Conservation (phyloP, 179 eudicot species). For the Drosera spatulata region DNA sequence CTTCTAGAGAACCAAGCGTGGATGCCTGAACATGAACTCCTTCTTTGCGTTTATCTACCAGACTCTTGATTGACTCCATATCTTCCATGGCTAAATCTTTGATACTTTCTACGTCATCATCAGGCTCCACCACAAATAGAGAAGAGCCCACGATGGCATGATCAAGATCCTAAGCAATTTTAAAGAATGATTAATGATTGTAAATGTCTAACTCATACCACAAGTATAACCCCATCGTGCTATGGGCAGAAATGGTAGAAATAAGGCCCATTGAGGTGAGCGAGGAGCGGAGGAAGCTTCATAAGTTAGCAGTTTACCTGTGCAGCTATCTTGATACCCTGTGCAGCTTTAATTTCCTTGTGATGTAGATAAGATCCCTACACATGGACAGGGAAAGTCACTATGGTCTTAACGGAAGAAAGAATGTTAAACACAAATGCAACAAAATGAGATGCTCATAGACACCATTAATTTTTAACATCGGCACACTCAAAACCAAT, state of each 20-base stretch:
- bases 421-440: not conserved
- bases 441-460: too few relatives aligned
- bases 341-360: slow-evolving; percentile 94
- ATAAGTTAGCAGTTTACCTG: slow-evolving; percentile 57
- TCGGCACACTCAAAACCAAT: too few relatives aligned
- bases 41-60: slow-evolving; percentile 84
- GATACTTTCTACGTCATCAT: slow-evolving; percentile 69
- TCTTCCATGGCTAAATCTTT: slow-evolving; percentile 74
- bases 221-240: not conserved
- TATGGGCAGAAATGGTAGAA: too few relatives aligned
- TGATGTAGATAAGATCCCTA: slow-evolving; percentile 90
- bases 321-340: slow-evolving; percentile 93
- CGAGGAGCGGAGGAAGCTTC: too few relatives aligned
- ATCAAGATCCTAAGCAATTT: slow-evolving; percentile 63
- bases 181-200: slow-evolving; percentile 2
- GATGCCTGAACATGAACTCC: slow-evolving; percentile 97
- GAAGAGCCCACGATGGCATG: slow-evolving; percentile 91
- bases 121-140: slow-evolving; percentile 71
- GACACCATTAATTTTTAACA: too few relatives aligned
- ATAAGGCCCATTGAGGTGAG: not conserved
- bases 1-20: slow-evolving; percentile 93
- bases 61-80: slow-evolving; percentile 63
- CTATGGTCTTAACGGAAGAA: not conserved
- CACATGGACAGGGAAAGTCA: slow-evolving; percentile 2
- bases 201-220: not conserved